Conservation (phyloP, 2,329 filamentous ascomycete genomes). For the Capronia americana region DNA sequence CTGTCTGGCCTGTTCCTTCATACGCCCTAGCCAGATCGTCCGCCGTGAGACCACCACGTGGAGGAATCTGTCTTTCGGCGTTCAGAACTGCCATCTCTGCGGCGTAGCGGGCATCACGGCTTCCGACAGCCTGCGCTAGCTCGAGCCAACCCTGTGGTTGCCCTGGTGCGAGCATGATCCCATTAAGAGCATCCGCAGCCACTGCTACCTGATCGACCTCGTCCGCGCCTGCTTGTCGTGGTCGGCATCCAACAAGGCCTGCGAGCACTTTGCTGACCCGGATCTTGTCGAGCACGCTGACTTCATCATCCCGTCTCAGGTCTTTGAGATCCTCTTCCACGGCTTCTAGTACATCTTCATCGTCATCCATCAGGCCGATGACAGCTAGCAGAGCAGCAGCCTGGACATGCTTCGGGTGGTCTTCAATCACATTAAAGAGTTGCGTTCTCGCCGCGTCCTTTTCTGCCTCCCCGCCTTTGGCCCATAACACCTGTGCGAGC, state of each 20-base stretch:
- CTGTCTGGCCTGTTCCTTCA: constrained; percentile 72
- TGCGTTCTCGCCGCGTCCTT: constrained; percentile 77
- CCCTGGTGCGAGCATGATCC: constrained; percentile 81
- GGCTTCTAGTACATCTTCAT: constrained; percentile 78
- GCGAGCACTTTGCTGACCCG: constrained; percentile 76
- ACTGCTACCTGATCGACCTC: constrained; percentile 55
- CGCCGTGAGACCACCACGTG: constrained; percentile 70
- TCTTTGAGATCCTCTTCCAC: constrained; percentile 77
- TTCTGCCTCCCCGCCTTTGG: constrained; percentile 76
- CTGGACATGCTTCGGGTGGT: constrained; percentile 74
- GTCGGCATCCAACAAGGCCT: constrained; percentile 70
- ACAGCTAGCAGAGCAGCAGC: constrained; percentile 82
- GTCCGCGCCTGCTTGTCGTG: constrained; percentile 49
- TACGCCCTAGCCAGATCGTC: constrained; percentile 75
- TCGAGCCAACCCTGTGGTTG: constrained; percentile 82
- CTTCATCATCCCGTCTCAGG: constrained; percentile 70
- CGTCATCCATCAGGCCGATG: constrained; percentile 80
- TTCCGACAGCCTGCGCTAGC: constrained; percentile 66
- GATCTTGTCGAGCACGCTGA: constrained; percentile 68
- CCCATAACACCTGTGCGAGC: constrained; percentile 91
- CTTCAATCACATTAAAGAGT: constrained; percentile 80
- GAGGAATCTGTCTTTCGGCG: constrained; percentile 76
- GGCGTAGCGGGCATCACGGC: constrained; percentile 53
- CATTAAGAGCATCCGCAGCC: constrained; percentile 71
- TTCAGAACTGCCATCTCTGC: constrained; percentile 82